These are phyloP conservation scores for Bondarzewia mesenterica DNA, from an alignment of 1,284 basidiomycete species.

Conservation along the genomic window DNA sequence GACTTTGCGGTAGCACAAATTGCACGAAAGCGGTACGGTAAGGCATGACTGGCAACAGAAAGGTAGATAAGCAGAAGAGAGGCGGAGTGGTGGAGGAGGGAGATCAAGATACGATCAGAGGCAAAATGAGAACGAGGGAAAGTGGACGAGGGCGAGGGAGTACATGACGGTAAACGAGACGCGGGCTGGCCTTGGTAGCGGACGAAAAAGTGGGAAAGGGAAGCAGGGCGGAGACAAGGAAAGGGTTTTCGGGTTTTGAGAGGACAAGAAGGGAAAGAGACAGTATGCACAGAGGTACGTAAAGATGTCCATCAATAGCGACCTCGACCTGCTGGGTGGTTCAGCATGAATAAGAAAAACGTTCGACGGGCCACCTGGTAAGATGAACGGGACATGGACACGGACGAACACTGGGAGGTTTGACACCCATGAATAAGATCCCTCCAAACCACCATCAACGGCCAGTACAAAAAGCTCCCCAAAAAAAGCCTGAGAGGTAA, in stretches of 20 bases:
- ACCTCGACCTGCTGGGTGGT: neutral
- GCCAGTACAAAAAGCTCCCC: neutral
- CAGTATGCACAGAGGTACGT: conserved; percentile 2
- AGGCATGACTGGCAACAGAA: conserved; percentile 12
- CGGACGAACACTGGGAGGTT: conserved; percentile 12
- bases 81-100: conserved; percentile 10
- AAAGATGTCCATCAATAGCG: neutral
- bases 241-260: conserved; percentile 8
- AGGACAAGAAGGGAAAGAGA: conserved; percentile 7
- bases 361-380: conserved; percentile 1
- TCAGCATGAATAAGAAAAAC: conserved; percentile 8
- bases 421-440: conserved; percentile 15
- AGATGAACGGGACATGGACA: conserved; percentile 14
- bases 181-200: conserved; percentile 5
- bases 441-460: conserved; percentile 12
- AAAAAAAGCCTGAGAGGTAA: conserved; percentile 4
- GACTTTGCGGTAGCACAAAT: conserved; percentile 20
- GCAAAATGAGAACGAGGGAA: conserved; percentile 8
- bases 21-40: conserved; percentile 26
- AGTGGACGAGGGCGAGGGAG: neutral
- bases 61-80: conserved; percentile 12
- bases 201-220: conserved; percentile 1
- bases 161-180: neutral
- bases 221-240: neutral
- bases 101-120: conserved; percentile 12